These are phyloP conservation scores for Heliocybe sulcata DNA, from an alignment of 1,284 basidiomycete genomes.

Conservation along the genomic window DNA sequence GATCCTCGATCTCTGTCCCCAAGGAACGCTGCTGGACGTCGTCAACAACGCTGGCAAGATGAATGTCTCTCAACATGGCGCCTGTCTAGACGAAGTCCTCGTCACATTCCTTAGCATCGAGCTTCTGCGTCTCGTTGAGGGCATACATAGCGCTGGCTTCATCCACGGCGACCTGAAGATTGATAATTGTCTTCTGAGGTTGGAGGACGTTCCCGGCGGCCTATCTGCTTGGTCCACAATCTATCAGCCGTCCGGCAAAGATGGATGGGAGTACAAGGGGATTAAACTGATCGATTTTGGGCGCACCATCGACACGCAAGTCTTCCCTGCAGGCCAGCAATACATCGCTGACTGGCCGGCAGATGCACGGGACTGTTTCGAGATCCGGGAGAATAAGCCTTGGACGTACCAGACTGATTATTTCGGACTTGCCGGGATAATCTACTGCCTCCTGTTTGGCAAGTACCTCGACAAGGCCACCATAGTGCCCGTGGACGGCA, in stretches of 20 bases:
- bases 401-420: conserved; percentile 98
- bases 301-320: conserved; percentile 79
- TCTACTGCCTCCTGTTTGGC: conserved; percentile 95
- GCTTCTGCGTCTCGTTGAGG: conserved; percentile 79
- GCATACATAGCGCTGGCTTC: conserved; percentile 75
- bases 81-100: conserved; percentile 87
- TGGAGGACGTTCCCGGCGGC: conserved; percentile 77
- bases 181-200: conserved; percentile 92
- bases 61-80: conserved; percentile 70
- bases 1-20: conserved; percentile 81
- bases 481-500: conserved; percentile 28
- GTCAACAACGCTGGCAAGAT: conserved; percentile 79
- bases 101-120: conserved; percentile 96
- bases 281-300: conserved; percentile 96
- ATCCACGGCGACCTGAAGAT: conserved; percentile 99
- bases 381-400: conserved; percentile 75
- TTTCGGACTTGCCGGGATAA: conserved; percentile 87
- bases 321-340: conserved; percentile 72
- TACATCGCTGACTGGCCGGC: conserved; percentile 88
- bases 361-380: conserved; percentile 84
- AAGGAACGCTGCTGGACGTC: conserved; percentile 90
- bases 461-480: conserved; percentile 82
- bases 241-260: conserved; percentile 71
- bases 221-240: conserved; percentile 62
- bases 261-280: conserved; percentile 87